Conservation (phyloP, 257 asterid species). For the Linderniella brevidens region DNA sequence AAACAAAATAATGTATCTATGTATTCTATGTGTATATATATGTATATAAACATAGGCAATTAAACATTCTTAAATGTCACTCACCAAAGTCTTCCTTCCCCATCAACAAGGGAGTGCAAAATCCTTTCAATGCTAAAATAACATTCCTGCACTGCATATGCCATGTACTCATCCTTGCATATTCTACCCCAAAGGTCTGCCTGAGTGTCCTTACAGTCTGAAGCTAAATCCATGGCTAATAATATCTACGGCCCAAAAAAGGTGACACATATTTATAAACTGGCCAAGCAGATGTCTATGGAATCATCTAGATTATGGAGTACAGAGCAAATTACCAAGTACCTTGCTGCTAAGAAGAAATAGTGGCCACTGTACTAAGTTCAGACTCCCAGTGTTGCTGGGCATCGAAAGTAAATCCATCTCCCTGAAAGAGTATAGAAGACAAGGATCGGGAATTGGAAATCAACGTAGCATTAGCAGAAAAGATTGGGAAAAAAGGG, state of each 20-base stretch:
- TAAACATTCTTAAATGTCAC: neutral
- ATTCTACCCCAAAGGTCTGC: slow-evolving; percentile 83
- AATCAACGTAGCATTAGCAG: neutral
- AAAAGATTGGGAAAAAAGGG: slow-evolving; percentile 7
- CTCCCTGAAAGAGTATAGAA: slow-evolving; percentile 39
- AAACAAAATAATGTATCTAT: too few relatives aligned
- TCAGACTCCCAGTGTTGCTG: slow-evolving; percentile 78
- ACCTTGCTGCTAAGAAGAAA: slow-evolving; percentile 98
- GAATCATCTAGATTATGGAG: too few relatives aligned
- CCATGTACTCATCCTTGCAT: slow-evolving; percentile 91
- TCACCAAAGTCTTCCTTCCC: slow-evolving; percentile 93
- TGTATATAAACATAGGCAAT: too few relatives aligned
- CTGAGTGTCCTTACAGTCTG: slow-evolving; percentile 94
- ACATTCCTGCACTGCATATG: slow-evolving; percentile 95
- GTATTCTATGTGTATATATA: too few relatives aligned
- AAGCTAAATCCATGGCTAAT: slow-evolving; percentile 87
- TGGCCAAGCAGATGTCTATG: too few relatives aligned
- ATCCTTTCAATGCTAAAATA: slow-evolving; percentile 76
- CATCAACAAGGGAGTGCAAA: slow-evolving; percentile 78
- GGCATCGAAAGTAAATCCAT: slow-evolving; percentile 99
- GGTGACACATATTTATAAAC: slow-evolving; percentile 9
- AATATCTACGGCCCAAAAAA: slow-evolving; percentile 41
- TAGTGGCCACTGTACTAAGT: slow-evolving; percentile 95
- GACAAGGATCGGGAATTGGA: neutral
- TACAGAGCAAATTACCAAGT: neutral